Conservation (phyloP, 2,329 filamentous ascomycete species). For the Fusarium nematophilum region DNA sequence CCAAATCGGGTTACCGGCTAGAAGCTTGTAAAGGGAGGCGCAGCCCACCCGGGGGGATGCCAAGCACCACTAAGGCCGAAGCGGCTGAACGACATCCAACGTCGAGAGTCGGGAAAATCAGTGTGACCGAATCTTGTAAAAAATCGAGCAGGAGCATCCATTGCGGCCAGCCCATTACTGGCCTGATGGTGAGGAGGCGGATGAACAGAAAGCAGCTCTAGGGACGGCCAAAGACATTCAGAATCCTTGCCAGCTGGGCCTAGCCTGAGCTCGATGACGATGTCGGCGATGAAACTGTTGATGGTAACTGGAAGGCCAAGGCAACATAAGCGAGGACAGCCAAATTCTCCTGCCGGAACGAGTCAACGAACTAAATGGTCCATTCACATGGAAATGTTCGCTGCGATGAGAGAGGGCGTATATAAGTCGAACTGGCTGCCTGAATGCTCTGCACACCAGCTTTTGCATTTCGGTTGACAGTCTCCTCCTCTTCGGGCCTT, state of each 20-base stretch:
- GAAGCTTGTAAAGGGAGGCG: slow-evolving; percentile 16
- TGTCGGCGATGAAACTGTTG: no score
- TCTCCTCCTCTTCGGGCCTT: neutral
- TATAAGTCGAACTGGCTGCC: slow-evolving; percentile 54
- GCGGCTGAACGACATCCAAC: neutral
- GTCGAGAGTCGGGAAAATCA: neutral
- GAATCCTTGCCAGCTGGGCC: slow-evolving; percentile 71
- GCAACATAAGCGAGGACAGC: no score
- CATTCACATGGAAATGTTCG: no score
- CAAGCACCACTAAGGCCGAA: slow-evolving; percentile 16
- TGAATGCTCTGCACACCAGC: slow-evolving; percentile 54
- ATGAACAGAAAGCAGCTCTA: slow-evolving; percentile 67
- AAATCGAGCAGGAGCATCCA: slow-evolving; percentile 67
- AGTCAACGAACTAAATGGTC: no score
- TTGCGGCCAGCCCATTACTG: slow-evolving; percentile 70
- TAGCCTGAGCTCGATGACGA: no score
- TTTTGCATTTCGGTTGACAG: slow-evolving; percentile 35
- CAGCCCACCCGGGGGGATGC: slow-evolving; percentile 10
- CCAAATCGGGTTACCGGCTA: slow-evolving; percentile 2
- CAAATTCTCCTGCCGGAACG: no score
- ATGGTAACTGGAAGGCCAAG: no score
- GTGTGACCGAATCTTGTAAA: slow-evolving; percentile 56
- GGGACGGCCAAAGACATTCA: slow-evolving; percentile 73
- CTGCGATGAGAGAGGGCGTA: slow-evolving; percentile 68
- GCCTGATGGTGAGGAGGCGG: slow-evolving; percentile 58